Conservation (phyloP, 2,329 filamentous ascomycete species). For the Venturia aucupariae region DNA sequence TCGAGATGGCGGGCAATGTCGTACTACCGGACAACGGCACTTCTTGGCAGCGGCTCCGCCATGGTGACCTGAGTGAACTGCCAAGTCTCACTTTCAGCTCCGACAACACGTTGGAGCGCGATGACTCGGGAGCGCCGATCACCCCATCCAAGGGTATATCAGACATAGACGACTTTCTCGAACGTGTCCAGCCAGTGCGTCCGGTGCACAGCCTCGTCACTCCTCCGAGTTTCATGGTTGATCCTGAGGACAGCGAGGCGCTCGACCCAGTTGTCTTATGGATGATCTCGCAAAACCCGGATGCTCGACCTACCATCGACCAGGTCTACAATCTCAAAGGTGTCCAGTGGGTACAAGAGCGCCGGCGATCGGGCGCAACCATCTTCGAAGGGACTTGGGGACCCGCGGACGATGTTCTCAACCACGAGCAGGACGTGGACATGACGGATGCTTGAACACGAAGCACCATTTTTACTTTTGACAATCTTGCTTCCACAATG, state of each 20-base stretch:
- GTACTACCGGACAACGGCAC: slow-evolving; percentile 86
- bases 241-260: slow-evolving; percentile 60
- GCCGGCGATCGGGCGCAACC: slow-evolving; percentile 79
- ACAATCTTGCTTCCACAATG: background rate
- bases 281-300: slow-evolving; percentile 75
- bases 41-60: slow-evolving; percentile 82
- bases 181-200: slow-evolving; percentile 15
- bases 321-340: slow-evolving; percentile 66
- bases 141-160: slow-evolving; percentile 27
- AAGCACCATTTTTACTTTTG: background rate
- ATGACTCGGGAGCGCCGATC: slow-evolving; percentile 59
- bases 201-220: slow-evolving; percentile 46
- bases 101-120: slow-evolving; percentile 60
- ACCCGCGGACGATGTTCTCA: slow-evolving; percentile 56
- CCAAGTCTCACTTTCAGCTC: slow-evolving; percentile 77
- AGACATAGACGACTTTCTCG: slow-evolving; percentile 23
- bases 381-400: slow-evolving; percentile 96
- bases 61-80: slow-evolving; percentile 80
- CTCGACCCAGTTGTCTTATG: slow-evolving; percentile 76
- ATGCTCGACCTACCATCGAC: slow-evolving; percentile 61
- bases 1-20: slow-evolving; percentile 91
- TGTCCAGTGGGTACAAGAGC: slow-evolving; percentile 67
- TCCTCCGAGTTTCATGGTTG: slow-evolving; percentile 83
- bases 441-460: slow-evolving; percentile 47
- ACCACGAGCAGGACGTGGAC: slow-evolving; percentile 44